Evolutionary conservation across 192 early-diverging fungal genomes (phyloP), one percentile per base, ranked within the genome.

Genomic region (Haplosporangium gracile): DNA sequence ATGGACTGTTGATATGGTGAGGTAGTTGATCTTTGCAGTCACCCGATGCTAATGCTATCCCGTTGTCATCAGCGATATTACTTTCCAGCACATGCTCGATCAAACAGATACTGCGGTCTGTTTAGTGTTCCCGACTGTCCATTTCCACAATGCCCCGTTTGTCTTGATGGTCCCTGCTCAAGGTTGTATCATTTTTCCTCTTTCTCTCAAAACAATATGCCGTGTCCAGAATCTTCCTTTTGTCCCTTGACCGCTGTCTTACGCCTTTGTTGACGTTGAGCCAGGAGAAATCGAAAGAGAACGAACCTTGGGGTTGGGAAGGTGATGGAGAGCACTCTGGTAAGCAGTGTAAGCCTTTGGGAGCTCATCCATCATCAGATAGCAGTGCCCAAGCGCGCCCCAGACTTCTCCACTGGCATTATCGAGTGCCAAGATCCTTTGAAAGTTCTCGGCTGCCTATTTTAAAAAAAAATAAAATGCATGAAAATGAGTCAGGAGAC

Each of bases 321-420:
- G 89, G 83, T 97, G 95, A 87, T 97, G 95, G 38, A 99, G 91
- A 22, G 99, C 99, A 87, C 98, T 95, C 90, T 99, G 98, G 80
- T 99, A 99, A 4, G 97, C 96, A 69, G 94, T 91, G 82, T 98
- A 99, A 15, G 99, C 99, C 86, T 96, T 93, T 70, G 97, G 96
- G 72, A 99, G 90, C 72, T 99, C 94, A 89, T 98, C 98, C 91
- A 96, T 92, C 97, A 98, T 98, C 55, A 99, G 90, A 84, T 97
- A 98, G 86, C 97, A 98, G 85, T 99, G 98, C 24, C 97, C 99
- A 42, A 95, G 91, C 11, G 97, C 96, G 8, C 97, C 97, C 98
- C 98, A 99, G 36, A 97, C 94, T 77, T 99, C 98, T 42, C 98
- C 98, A 87, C 97, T 98, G 43, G 88, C 91, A 49, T 91, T 90